Base-by-base conservation (phyloP, 345 rosid species). In the Trapa bicornis region DNA sequence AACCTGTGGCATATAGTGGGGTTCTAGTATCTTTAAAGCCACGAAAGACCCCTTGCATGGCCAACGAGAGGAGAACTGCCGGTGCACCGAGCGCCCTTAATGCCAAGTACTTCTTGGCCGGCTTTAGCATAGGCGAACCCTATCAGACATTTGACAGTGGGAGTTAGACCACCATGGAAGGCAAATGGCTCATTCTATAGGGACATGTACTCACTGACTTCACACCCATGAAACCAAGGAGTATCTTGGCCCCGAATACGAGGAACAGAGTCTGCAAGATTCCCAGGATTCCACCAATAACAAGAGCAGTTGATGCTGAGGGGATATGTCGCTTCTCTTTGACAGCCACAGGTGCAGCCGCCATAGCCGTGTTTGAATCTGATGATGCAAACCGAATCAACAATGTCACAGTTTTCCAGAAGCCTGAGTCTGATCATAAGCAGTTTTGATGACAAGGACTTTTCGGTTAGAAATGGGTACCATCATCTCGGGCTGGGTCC, bases 11-110 rank as follows among this genome's bases (percentile, higher is more conserved):
- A 80, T 75, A 88, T 64, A 93, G 71, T 42, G 99, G 99, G 64
- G 97, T 91, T 81, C 65, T 91, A 17, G 99, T 94, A 52, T 94
- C 99, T 62, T 94, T 94, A 72, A 94, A 88, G 9, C 99, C 97
- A 72, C 97, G 80, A 45, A 90, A 94, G 48, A 90, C 81, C 13
- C 99, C 99, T 88, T 94, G 99, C 96, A 88, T 87, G 12, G 99
- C 89, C 50, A 94, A 82, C 37, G 97, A 94, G 5, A 94, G 82
- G 63, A 94, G 97, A 72, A 90, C 88, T 9, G 96, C 97, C n/a
- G 97, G 97, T 76, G 99, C 82, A 3, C 99, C 99, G 0, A 94
- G 74, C 39, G 97, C 75, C 68, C 99, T 76, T 67, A 90, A 58
- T 32, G 77, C 82, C 85, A 94, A 75, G 80, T 94, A 90, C 72